phyloP scores from a whole-genome alignment of 139 green algal genomes.

The Chlamydomonas urium region DNA sequence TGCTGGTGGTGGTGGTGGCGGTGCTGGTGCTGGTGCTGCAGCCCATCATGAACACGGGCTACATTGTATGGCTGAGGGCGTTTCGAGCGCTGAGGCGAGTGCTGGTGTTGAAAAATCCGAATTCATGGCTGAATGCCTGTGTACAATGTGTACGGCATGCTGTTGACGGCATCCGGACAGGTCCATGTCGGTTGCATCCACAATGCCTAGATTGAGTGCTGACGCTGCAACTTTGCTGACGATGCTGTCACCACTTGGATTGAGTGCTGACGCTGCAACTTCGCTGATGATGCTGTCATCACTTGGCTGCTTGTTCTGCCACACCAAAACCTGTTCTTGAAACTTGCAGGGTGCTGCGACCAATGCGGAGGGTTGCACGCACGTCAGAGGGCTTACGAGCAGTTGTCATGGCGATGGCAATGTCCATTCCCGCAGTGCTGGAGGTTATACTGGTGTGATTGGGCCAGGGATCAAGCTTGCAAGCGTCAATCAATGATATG shows the following conservation, averaged over 20 bases:
- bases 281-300: not conserved
- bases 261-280: not conserved
- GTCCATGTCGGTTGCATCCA: not conserved
- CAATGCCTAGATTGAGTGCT: not conserved
- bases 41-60: not conserved
- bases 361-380: slow-evolving; percentile 48
- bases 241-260: not conserved
- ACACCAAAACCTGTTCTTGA: not conserved
- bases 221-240: not conserved
- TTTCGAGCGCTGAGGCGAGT: slow-evolving; percentile 36
- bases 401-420: slow-evolving; percentile 60
- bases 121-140: not conserved
- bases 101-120: not conserved
- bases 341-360: slow-evolving; percentile 44
- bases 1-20: slow-evolving; percentile 21
- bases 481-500: too few relatives aligned
- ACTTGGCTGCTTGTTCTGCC: not conserved
- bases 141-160: not conserved
- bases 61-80: slow-evolving; percentile 42
- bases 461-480: too few relatives aligned
- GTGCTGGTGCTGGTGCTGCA: slow-evolving; percentile 23
- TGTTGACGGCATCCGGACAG: not conserved
- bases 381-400: slow-evolving; percentile 36
- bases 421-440: slow-evolving; percentile 45
- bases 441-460: slow-evolving; percentile 63